phyloP scores from a whole-genome alignment of 2,329 filamentous ascomycete genomes.

The Fusarium concolor region DNA sequence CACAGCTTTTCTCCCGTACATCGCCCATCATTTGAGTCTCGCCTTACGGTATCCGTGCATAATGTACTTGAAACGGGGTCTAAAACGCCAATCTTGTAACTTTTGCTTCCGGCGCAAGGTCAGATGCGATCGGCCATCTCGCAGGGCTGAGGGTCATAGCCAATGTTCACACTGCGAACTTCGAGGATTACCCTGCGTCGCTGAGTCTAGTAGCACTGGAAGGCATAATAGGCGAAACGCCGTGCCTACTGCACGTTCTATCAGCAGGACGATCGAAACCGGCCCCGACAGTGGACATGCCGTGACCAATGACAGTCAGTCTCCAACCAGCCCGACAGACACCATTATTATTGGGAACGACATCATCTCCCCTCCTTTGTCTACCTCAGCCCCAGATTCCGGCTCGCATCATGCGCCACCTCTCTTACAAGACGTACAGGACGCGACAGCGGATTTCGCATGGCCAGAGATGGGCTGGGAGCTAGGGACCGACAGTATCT shows the following conservation, averaged over 20 bases:
- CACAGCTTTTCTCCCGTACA: no score
- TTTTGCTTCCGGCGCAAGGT: slow-evolving; percentile 1
- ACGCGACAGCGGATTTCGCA: not conserved
- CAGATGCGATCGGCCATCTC: not conserved
- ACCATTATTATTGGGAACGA: not conserved
- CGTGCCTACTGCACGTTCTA: not conserved
- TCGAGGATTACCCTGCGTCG: not conserved
- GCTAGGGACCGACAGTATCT: not conserved
- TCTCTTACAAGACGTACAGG: not conserved
- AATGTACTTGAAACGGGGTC: not conserved
- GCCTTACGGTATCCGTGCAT: no score
- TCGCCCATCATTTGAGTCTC: no score
- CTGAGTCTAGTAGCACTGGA: not conserved
- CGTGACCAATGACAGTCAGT: not conserved
- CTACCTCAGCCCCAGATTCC: not conserved
- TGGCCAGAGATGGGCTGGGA: not conserved
- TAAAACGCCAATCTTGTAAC: slow-evolving; percentile 1
- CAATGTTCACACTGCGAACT: not conserved
- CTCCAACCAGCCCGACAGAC: not conserved
- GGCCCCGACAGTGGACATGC: not conserved
- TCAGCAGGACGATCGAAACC: not conserved
- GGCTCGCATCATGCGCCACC: not conserved
- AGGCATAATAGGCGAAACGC: no score
- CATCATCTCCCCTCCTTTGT: not conserved
- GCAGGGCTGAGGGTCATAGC: not conserved